Evolutionary conservation across 2,329 filamentous ascomycete genomes (phyloP).

Genomic region (Colletotrichum costaricense): DNA sequence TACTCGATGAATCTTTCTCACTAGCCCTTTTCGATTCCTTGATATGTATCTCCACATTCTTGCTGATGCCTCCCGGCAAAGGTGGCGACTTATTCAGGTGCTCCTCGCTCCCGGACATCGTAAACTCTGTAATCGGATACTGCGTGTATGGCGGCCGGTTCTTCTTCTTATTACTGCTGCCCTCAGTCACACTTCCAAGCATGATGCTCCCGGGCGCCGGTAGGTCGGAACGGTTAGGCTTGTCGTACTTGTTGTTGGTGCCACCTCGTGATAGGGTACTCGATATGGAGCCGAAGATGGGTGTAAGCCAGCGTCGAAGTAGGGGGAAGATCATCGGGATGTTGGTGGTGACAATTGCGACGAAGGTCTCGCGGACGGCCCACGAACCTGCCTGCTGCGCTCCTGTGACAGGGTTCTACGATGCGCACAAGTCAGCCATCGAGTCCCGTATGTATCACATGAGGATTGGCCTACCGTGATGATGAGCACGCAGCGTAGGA

Average conservation of each 20-base stretch:
- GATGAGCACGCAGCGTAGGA: constrained; percentile 47
- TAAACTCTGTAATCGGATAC: constrained; percentile 28
- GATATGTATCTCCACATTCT: constrained; percentile 27
- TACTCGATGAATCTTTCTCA: not conserved
- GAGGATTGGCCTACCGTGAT: constrained; percentile 38
- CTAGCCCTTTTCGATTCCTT: constrained; percentile 12
- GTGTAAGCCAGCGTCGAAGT: constrained; percentile 23
- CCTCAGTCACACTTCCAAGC: constrained; percentile 16
- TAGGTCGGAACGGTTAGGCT: constrained; percentile 15
- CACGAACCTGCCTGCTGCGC: constrained; percentile 31
- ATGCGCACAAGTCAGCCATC: not conserved
- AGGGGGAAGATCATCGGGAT: constrained; percentile 34
- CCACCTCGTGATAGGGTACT: constrained; percentile 10
- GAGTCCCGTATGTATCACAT: accelerated
- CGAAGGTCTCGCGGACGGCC: constrained; percentile 37
- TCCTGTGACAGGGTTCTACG: constrained; percentile 29
- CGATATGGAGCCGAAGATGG: constrained; percentile 21
- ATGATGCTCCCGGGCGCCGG: constrained; percentile 26
- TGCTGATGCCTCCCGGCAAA: constrained; percentile 16
- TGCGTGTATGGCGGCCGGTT: constrained; percentile 22
- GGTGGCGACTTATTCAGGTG: constrained; percentile 11
- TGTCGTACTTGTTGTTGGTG: constrained; percentile 21
- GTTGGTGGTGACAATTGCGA: constrained; percentile 37
- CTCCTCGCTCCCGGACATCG: constrained; percentile 25
- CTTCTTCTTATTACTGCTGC: constrained; percentile 18